phyloP scores from a whole-genome alignment of 2,329 filamentous ascomycete genomes.

The Didymella pinodella region DNA sequence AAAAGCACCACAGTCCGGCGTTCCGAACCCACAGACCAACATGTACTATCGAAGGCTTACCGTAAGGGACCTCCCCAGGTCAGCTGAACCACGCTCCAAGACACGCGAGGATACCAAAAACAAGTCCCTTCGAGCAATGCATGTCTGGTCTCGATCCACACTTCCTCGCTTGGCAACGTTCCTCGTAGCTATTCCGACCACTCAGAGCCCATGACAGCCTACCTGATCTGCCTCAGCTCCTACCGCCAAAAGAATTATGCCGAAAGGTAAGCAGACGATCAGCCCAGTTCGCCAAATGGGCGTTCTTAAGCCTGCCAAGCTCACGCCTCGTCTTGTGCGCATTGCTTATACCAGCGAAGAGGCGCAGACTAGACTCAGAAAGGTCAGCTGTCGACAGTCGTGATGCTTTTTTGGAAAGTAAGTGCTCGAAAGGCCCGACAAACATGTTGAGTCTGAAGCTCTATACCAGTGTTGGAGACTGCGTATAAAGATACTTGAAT shows the following conservation, averaged over 20 bases:
- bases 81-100: background rate
- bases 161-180: background rate
- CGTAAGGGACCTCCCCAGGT: background rate
- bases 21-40: background rate
- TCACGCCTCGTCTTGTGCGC: background rate
- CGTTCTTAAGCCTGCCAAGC: slow-evolving; percentile 5
- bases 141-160: slow-evolving; percentile 3
- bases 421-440: background rate
- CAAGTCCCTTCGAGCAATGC: slow-evolving; percentile 6
- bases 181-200: background rate
- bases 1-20: background rate
- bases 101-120: background rate
- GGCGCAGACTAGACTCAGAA: background rate
- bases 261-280: background rate
- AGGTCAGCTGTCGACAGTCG: background rate
- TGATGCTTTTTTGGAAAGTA: background rate
- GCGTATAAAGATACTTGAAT: slow-evolving; percentile 2
- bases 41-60: background rate
- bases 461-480: background rate
- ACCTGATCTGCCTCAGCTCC: background rate
- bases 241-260: background rate
- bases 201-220: background rate
- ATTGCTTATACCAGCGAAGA: background rate
- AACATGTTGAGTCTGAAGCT: slow-evolving; percentile 1
- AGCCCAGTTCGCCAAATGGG: background rate